Evolutionary conservation across 441 rosid species (phyloP), one percentile per base, ranked within the genome.

Genomic region (Syzygium syzygioides): DNA sequence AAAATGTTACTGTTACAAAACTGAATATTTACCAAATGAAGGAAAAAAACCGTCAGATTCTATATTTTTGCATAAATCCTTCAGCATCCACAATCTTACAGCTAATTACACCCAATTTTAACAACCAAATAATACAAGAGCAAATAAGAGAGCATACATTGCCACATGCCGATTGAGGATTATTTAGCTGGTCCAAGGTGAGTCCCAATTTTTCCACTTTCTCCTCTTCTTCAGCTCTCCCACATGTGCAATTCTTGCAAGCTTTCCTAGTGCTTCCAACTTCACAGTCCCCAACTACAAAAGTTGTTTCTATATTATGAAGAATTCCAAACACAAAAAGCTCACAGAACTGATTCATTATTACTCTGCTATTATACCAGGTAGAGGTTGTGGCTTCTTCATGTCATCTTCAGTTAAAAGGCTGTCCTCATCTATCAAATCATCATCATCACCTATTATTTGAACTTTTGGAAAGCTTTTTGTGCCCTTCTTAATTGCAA

Each of bases 121-220:
- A 80, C 37, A 87, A 55, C 71, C 50, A 12, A 85, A 85, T 19
- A 41, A 11, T n/a, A 3, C 26, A 54, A 48, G 25, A 64, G 14
- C 59, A 53, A 64, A 66, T 28, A 59, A 62, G 13, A 41, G 26
- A 54, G 89, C 95, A 83, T 96, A 96, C 99, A 85, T 52, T 98
- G 94, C 99, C 99, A 93, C 99, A 96, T 11, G 99, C 94, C 53
- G 99, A 98, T 79, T 95, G 98, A 89, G 99, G 99, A 90, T 96
- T 98, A 87, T 92, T 90, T 85, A 97, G 87, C 87, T 97, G 98
- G 90, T 98, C 99, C 91, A 90, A 91, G 10, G 97, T 94, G 87
- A 93, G 91, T 13, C 94, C 99, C 60, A 96, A 88, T 94, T 94
- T 96, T 87, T 92, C 91, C 66, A 96, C 99, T 90, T 94, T 96